phyloP scores from a whole-genome alignment of 2,329 filamentous ascomycete species.

The Sordariomycetes sp. region DNA sequence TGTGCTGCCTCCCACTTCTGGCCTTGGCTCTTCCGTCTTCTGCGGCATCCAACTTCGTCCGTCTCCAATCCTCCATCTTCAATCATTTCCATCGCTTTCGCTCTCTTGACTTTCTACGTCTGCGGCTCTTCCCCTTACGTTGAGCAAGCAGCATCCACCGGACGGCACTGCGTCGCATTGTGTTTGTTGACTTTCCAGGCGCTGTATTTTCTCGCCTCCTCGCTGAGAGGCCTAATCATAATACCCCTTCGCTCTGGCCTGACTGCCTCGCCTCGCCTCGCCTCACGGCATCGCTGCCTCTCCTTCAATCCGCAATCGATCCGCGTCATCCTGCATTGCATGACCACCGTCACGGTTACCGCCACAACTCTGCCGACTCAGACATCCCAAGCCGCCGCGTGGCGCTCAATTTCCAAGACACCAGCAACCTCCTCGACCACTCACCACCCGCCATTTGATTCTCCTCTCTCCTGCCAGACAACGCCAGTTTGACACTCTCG shows the following conservation, averaged over 20 bases:
- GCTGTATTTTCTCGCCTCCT: too few species aligned
- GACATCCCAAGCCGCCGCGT: not conserved
- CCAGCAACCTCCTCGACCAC: not conserved
- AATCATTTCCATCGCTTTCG: not conserved
- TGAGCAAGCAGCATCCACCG: too few species aligned
- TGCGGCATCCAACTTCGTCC: not conserved
- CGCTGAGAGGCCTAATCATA: too few species aligned
- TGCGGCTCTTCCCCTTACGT: not conserved
- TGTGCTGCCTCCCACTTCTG: not conserved
- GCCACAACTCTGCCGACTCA: not conserved
- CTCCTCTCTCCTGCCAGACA: not conserved
- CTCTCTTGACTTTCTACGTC: not conserved
- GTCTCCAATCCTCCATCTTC: not conserved
- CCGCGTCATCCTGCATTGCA: too few species aligned
- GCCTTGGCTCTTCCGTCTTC: not conserved
- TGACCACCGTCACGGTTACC: too few species aligned
- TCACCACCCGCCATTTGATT: not conserved
- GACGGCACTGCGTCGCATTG: too few species aligned
- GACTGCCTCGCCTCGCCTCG: too few species aligned
- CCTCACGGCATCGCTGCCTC: too few species aligned
- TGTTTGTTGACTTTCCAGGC: too few species aligned
- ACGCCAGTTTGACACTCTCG: not conserved
- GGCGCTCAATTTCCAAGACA: slow-evolving; percentile 2
- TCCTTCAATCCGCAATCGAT: too few species aligned
- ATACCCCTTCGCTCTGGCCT: too few species aligned